A percentile compares a stretch with the other conserved stretches of the same genome.
These are phyloP conservation scores for Candida arabinofermentans DNA, from an alignment of 805 yeast genomes.

Conservation along the genomic window DNA sequence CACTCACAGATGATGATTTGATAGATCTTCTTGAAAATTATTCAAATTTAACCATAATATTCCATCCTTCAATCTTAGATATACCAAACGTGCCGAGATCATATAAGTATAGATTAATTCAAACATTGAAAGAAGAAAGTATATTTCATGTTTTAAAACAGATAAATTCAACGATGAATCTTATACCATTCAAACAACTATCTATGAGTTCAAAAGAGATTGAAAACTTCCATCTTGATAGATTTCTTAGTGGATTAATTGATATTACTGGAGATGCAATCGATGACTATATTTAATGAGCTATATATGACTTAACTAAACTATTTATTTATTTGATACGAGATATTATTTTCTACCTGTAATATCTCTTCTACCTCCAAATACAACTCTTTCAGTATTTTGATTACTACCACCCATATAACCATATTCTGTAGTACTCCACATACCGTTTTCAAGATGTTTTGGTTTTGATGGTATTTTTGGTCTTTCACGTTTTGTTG, in stretches of 20 bases:
- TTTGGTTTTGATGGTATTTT: conserved; percentile 53
- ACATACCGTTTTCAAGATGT: conserved; percentile 34
- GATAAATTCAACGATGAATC: conserved; percentile 27
- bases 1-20: neutral
- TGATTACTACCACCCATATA: conserved; percentile 57
- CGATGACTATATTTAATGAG: conserved; percentile 4
- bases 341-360: conserved; percentile 15
- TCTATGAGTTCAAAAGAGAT: conserved; percentile 8
- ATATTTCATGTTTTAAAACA: conserved; percentile 55
- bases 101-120: conserved; percentile 38
- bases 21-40: neutral
- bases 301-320: neutral
- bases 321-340: conserved; percentile 1
- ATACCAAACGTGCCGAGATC: too few species aligned
- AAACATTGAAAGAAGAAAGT: conserved; percentile 45
- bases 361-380: conserved; percentile 50
- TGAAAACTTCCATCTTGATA: conserved; percentile 23
- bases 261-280: conserved; percentile 9
- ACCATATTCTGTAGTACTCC: conserved; percentile 62
- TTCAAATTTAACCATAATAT: conserved; percentile 23
- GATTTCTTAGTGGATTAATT: conserved; percentile 21
- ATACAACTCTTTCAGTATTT: conserved; percentile 47
- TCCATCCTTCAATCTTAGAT: too few species aligned
- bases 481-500: conserved; percentile 45
- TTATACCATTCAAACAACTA: conserved; percentile 22